Base-by-base conservation (phyloP, 2,329 filamentous ascomycete genomes). In the Didymella pomorum region DNA sequence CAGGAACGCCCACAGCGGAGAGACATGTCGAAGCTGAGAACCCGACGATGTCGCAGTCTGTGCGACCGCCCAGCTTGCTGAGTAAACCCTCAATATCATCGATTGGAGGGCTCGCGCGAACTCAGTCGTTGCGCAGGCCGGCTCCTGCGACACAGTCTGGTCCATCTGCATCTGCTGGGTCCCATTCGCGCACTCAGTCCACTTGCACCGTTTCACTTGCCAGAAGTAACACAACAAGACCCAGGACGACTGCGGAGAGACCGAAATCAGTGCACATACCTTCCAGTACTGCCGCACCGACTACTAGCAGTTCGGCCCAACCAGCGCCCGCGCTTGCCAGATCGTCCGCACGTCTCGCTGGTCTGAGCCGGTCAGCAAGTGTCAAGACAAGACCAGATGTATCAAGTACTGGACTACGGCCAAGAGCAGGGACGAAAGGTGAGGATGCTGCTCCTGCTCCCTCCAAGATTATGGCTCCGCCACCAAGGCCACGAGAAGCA, bases 61-160 rank as follows among this genome's bases (percentile, higher is more conserved):
- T 66, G 60, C 68, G 57, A 9, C 64, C 66, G 31, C 60, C 67
- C 29, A 59, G 62, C 47, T 29, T 65, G 48, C 48, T 56, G 25
- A 69, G 46, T 52, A 73, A 68, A 35, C 56, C 66, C 11, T 54
- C 65, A 46, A 49, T 64, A 12, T 62, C 56, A 25, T 56, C 63
- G 4, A 45, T 59, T 11, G 67, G 65, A 14, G 67, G 65, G 20
- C 25, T 76, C 25, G 61, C 50, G 26, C 67, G 72, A 41, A 66
- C 74, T 16, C 69, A 70, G 48, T 76, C 74, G 10, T 52, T 76
- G 10, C 70, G 73, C n/a, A 71, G 67, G 49, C 71, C 71, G 39
- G 63, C 31, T 23, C 37, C 56, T 45, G 26, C 68, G 46, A 57
- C 65, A 18, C 70, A 69, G 43, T 29, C 65, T 31, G 43, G 55